Percentiles rank a stretch among this genome's conserved stretches.
Conservation (phyloP, 2,329 filamentous ascomycete species). For the Alternaria postmessia region DNA sequence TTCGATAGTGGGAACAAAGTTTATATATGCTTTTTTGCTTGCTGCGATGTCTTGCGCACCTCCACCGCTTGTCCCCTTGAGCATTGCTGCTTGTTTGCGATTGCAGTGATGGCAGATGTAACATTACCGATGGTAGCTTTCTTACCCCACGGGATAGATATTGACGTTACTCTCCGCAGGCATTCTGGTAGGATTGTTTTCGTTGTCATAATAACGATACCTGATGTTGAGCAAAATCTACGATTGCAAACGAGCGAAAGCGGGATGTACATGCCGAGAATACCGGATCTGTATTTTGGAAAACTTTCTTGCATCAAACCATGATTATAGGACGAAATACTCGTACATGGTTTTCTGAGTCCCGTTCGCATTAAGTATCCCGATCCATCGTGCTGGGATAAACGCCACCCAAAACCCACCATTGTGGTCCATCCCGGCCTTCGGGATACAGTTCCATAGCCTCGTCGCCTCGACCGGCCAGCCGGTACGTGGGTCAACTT, state of each 20-base stretch:
- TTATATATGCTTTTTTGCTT: neutral
- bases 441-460: constrained; percentile 25
- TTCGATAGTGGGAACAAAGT: neutral
- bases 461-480: constrained; percentile 27
- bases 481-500: constrained; percentile 26
- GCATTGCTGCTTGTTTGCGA: neutral
- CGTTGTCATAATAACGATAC: neutral
- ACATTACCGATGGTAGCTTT: neutral
- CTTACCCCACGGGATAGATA: neutral
- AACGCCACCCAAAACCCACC: constrained; percentile 27
- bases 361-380: constrained; percentile 7
- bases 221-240: neutral
- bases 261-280: neutral
- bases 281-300: neutral
- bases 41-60: neutral
- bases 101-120: neutral
- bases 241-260: neutral
- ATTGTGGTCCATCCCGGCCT: constrained; percentile 26
- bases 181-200: neutral
- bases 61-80: neutral
- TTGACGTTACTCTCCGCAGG: neutral
- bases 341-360: constrained; percentile 18
- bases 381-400: constrained; percentile 1
- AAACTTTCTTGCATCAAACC: neutral
- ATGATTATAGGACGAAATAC: constrained; percentile 14